Evolutionary conservation across 1,139 yeast genomes (phyloP).

Genomic region (Blastobotrys indianensis): DNA sequence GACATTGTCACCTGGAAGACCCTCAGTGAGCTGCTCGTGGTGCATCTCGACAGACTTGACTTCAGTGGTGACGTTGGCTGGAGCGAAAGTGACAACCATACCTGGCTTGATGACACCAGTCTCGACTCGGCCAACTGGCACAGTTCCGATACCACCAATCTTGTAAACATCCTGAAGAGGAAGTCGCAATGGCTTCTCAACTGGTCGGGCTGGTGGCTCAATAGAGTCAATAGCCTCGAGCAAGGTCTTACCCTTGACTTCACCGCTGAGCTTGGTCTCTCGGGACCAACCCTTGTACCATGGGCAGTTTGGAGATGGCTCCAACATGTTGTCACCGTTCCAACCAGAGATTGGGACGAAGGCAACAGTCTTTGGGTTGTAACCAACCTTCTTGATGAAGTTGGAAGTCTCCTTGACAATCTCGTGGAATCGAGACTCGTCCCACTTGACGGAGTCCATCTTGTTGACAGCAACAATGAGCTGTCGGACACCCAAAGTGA

Average conservation of each 20-base stretch:
- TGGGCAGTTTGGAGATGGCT: conserved; percentile 72
- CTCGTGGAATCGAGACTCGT: conserved; percentile 73
- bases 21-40: conserved; percentile 80
- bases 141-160: conserved; percentile 92
- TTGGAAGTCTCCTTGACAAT: conserved; percentile 77
- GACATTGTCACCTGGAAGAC: conserved; percentile 92
- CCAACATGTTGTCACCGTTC: conserved; percentile 95
- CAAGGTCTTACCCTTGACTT: conserved; percentile 75
- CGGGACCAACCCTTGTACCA: conserved; percentile 92
- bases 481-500: conserved; percentile 86
- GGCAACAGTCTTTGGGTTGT: conserved; percentile 88
- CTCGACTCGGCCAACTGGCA: conserved; percentile 93
- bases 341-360: conserved; percentile 91
- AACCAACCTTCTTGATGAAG: conserved; percentile 91
- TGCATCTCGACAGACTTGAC: conserved; percentile 93
- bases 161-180: conserved; percentile 90
- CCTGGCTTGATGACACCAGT: conserved; percentile 90
- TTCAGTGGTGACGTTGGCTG: conserved; percentile 89
- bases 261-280: conserved; percentile 77
- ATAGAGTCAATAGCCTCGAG: conserved; percentile 83
- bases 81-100: conserved; percentile 86
- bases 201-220: conserved; percentile 80
- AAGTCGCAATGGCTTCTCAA: conserved; percentile 86
- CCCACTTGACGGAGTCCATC: conserved; percentile 91
- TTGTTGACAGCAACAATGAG: conserved; percentile 87